phyloP scores from a whole-genome alignment of 1,284 basidiomycete species.

The Cutaneotrichosporon sp. region DNA sequence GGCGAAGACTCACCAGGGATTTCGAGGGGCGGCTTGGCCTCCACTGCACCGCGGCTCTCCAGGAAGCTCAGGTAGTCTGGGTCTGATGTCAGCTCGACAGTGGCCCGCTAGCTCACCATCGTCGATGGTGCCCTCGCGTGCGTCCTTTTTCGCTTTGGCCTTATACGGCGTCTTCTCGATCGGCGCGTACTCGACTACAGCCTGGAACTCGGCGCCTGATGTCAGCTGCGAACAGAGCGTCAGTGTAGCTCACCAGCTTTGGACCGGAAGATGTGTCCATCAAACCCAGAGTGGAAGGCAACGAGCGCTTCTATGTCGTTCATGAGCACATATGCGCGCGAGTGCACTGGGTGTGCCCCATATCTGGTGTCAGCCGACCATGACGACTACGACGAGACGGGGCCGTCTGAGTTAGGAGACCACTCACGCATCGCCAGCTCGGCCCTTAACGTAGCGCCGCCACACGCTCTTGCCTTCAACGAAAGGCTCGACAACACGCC shows the following conservation, averaged over 20 bases:
- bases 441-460: constrained; percentile 65
- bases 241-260: constrained; percentile 62
- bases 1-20: constrained; percentile 57
- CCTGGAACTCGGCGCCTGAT: constrained; percentile 76
- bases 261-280: constrained; percentile 87
- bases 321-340: constrained; percentile 90
- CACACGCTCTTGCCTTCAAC: constrained; percentile 68
- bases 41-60: constrained; percentile 52
- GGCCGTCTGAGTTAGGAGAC: no score
- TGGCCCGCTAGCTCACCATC: constrained; percentile 27
- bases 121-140: constrained; percentile 43
- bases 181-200: constrained; percentile 89
- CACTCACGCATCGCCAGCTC: constrained; percentile 64
- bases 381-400: no score
- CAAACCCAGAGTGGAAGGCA: constrained; percentile 75
- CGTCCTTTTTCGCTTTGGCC: constrained; percentile 39
- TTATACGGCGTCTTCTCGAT: constrained; percentile 63
- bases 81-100: constrained; percentile 51
- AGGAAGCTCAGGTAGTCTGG: constrained; percentile 77
- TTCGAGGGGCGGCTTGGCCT: constrained; percentile 52
- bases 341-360: constrained; percentile 72
- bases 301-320: constrained; percentile 65
- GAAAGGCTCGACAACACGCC: constrained; percentile 83
- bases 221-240: neutral
- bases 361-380: constrained; percentile 45